Percentiles rank a stretch among this genome's conserved stretches.
phyloP scores from a whole-genome alignment of 192 early-diverging fungal genomes.

The Coemansia sp. region DNA sequence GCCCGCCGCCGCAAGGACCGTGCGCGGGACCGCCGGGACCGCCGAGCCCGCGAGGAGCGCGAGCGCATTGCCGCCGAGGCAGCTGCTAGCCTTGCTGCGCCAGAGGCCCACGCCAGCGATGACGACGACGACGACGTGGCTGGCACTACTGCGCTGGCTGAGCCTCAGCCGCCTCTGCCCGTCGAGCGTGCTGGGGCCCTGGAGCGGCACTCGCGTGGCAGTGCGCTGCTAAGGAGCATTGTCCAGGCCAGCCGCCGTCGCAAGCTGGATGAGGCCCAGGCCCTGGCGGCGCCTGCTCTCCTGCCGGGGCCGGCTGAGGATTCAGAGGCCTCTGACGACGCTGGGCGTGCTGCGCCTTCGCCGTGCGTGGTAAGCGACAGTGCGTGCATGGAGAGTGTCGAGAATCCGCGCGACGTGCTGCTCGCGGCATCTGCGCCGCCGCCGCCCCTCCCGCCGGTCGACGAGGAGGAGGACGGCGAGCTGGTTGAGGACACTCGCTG shows the following conservation, averaged over 20 bases:
- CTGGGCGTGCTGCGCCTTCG: background rate
- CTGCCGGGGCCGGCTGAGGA: background rate
- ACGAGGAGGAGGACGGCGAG: conserved; percentile 50
- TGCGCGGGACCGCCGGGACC: conserved; percentile 38
- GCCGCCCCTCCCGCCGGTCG: background rate
- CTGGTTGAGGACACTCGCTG: conserved; percentile 39
- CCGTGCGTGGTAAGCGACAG: background rate
- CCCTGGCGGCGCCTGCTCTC: background rate
- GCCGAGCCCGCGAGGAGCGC: conserved; percentile 35
- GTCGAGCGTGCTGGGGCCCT: conserved; percentile 9
- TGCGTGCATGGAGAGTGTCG: background rate
- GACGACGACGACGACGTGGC: conserved; percentile 20
- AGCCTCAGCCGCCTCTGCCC: background rate
- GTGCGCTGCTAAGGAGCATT: conserved; percentile 48
- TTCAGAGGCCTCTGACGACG: background rate
- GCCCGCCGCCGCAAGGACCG: conserved; percentile 56
- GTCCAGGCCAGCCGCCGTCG: conserved; percentile 47
- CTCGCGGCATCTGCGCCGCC: background rate
- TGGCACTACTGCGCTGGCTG: background rate
- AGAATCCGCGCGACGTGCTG: background rate
- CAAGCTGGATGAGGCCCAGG: conserved; percentile 18
- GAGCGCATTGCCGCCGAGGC: conserved; percentile 37
- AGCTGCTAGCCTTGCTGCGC: conserved; percentile 19
- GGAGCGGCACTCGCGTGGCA: conserved; percentile 36
- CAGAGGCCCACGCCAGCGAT: background rate